A percentile compares a stretch with the other conserved stretches of the same genome.
Evolutionary conservation across 305 asterid genomes (phyloP).

Genomic region (Fraxinus nigra): DNA sequence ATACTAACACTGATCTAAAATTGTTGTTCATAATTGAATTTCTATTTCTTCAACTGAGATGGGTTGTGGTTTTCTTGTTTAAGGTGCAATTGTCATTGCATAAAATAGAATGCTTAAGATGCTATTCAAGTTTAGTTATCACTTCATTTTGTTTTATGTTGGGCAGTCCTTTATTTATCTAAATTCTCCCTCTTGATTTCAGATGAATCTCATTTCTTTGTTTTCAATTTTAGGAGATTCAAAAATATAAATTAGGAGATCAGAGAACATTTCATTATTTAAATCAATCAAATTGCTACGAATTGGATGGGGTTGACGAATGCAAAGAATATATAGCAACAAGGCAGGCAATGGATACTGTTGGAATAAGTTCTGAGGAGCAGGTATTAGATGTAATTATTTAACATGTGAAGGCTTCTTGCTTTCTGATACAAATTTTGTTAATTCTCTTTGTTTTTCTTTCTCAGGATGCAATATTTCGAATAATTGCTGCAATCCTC

Average conservation of each 20-base stretch:
- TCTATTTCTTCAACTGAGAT: background rate
- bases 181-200: background rate
- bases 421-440: background rate
- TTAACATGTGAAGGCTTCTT: conserved; percentile 6
- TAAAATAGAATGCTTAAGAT: background rate
- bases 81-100: background rate
- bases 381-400: conserved; percentile 58
- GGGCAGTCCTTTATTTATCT: background rate
- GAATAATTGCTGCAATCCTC: conserved; percentile 72
- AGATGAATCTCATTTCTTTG: conserved; percentile 21
- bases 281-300: conserved; percentile 82
- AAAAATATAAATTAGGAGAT: conserved; percentile 74
- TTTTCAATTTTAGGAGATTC: conserved; percentile 49
- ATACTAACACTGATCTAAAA: background rate
- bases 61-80: background rate
- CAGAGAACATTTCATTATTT: conserved; percentile 89
- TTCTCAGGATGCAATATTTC: conserved; percentile 86
- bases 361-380: conserved; percentile 83
- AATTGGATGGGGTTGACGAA: conserved; percentile 82
- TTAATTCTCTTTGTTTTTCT: conserved; percentile 17
- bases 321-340: conserved; percentile 76
- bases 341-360: conserved; percentile 96
- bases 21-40: background rate
- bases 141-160: background rate
- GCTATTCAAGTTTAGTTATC: background rate